Base-by-base conservation (phyloP, 2,329 filamentous ascomycete genomes). In the Septoria linicola region DNA sequence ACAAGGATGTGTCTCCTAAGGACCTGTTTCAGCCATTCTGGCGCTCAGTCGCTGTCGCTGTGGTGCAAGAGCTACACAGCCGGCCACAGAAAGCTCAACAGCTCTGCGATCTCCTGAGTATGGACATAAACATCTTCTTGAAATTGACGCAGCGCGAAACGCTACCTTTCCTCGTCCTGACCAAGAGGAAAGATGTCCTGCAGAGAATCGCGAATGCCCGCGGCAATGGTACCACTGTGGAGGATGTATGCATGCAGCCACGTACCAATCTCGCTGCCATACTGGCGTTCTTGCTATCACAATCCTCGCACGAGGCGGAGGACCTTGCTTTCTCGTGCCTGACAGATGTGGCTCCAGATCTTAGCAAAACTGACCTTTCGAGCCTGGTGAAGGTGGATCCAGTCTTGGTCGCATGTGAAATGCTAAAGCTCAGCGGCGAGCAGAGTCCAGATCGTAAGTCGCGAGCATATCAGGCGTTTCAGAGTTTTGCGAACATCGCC, bases 151-250 rank as follows among this genome's bases (percentile, higher is more conserved):
- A 96, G 67, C 78, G 82, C 11, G 82, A 93, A 61, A 91, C 91
- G 6, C 70, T 99, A 7, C 93, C 95, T 1, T 90, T 88, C 72
- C 78, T 99, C 14, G 88, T 99, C 2, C 74, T 96, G 32, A 85
- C 82, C 35, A 87, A 85, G 64, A 86, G 86, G 62, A 79, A 78
- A 51, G 88, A 95, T 51, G 80, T 95, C 13, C 85, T 99, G 34
- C 80, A 85, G 61, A 85, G 84, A 56, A 88, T 99, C 59, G 88
- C 89, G 0, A 81, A 87, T 59, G 88, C 87, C 45, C 75, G 78
- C 54, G 76, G 76, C 32, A 70, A 72, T 41, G 69, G 70, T 7
- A 75, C 73, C 40, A 72, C 76, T 3, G 69, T 80, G 6, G 83
- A 88, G 49, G 82, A 87, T 45, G 67, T 85, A 6, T 82, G 80